phyloP scores from a whole-genome alignment of 2,329 filamentous ascomycete genomes.

The Dactylellina parvicollis region DNA sequence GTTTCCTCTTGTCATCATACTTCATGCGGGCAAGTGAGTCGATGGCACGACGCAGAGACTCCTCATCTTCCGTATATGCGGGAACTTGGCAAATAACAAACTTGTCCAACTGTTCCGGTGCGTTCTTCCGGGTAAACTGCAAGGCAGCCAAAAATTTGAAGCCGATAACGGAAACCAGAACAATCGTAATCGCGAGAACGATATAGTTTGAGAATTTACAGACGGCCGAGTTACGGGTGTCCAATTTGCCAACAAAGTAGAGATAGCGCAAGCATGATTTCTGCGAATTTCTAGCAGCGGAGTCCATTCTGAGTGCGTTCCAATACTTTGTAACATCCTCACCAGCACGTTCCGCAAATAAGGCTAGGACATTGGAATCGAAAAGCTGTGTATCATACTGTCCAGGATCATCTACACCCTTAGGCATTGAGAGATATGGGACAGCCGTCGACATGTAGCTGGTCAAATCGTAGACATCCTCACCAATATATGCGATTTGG shows the following conservation, averaged over 20 bases:
- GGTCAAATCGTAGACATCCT: conserved; percentile 87
- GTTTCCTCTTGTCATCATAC: conserved; percentile 98
- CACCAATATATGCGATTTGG: conserved; percentile 80
- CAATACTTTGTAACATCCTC: conserved; percentile 84
- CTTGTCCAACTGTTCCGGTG: conserved; percentile 96
- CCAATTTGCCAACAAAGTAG: conserved; percentile 91
- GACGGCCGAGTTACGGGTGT: conserved; percentile 84
- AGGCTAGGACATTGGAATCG: conserved; percentile 74
- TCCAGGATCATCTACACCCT: conserved; percentile 63
- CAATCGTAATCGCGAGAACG: conserved; percentile 81
- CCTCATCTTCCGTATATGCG: conserved; percentile 97
- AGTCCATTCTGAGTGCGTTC: conserved; percentile 73
- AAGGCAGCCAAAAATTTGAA: conserved; percentile 98
- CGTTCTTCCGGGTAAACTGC: conserved; percentile 89
- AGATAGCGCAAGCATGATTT: conserved; percentile 87
- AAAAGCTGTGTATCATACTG: conserved; percentile 74
- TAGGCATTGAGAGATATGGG: conserved; percentile 64
- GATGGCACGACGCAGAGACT: conserved; percentile 93
- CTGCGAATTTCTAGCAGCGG: conserved; percentile 73
- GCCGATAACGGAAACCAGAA: conserved; percentile 81
- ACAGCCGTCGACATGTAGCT: conserved; percentile 82
- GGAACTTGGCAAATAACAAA: conserved; percentile 98
- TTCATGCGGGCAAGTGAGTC: conserved; percentile 94
- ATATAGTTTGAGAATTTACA: conserved; percentile 93
- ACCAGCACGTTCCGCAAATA: conserved; percentile 81